Evolutionary conservation across 1,284 basidiomycete genomes (phyloP), one percentile per base, ranked within the genome.

Genomic region (Ustilago cynodontis): DNA sequence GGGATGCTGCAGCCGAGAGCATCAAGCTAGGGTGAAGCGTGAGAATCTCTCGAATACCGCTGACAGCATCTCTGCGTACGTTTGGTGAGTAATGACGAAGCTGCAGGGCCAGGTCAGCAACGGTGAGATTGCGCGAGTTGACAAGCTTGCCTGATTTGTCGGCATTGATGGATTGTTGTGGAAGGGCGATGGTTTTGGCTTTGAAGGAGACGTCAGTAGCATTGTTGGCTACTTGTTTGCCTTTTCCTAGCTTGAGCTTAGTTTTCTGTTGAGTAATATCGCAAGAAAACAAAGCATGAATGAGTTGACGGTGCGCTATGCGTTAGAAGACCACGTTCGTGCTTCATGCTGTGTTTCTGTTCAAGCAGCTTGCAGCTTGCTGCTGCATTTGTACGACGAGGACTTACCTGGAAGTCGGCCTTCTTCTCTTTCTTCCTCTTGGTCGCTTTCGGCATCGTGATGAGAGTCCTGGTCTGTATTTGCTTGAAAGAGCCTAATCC

Each of bases 131-230:
- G 53, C 81, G 70, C 56, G 67, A 63, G 66, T 71, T 77, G 67
- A 76, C 62, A 11, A 71, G 58, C 22, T 62, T 68, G 24, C 70
- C 68, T 11, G 79, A 77, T 59, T 79, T 80, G 72, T 83, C 81
- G 7, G 63, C 65, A 39, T 66, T 78, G 70, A 83, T 81, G 26
- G 79, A 81, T 63, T 83, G 82, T 63, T 82, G 81, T 45, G 67
- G 64, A 39, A 69, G 60, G 2, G 72, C 71, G 33, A 82, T 74
- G n/a, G 67, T 69, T 76, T 93, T 90, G 49, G 94, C 91, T 86
- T 95, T 97, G 90, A 96, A 98, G 0, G 94, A 95, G 1, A 95
- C 98, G 86, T 98, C 94, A 75, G 97, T 91, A 10, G 91, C 93
- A 89, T 98, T 98, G 59, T 88, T 90, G 10, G 94, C 89, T 9